Evolutionary conservation across 768 basidiomycete genomes (phyloP), one percentile per base, ranked within the genome.

Genomic region (Lactarius sp.): DNA sequence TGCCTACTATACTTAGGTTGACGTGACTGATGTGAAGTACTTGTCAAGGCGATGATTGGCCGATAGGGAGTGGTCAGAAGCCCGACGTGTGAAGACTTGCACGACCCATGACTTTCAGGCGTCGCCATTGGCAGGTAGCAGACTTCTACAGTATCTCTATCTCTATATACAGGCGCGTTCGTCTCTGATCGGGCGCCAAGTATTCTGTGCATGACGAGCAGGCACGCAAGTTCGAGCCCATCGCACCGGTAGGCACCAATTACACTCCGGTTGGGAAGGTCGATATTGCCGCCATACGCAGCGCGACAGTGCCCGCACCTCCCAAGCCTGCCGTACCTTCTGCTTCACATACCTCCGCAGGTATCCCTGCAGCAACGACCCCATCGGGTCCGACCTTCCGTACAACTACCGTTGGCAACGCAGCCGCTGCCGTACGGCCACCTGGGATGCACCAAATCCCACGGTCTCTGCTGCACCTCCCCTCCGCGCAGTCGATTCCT

Each of bases 231-330:
- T 80, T 79, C 58, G 88, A 92, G 66, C 88, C 90, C 5, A 94
- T 95, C 68, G 82, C 87, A 0, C 90, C 93, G 18, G 88, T 89
- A 4, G 88, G 91, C 10, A 85, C 88, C 1, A 85, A 73, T 68
- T 92, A 92, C 73, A 85, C 78, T 2, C 92, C 91, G 6, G 78
- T 92, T 20, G 27, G 27, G 27, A 27, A 27, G 62, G 81, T 85
- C 3, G 88, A 93, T 69, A 89, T 93, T 20, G 76, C 77, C 60
- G 79, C 83, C 6, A 70, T 88, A 69, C 81, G 80, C 49, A 37
- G 70, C 62, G 20, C 42, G 12, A 41, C 60, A 36, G 60, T 68
- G 10, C 59, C 70, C 39, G 61, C 65, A 0, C 51, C 70, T 22
- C 66, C 69, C 22, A 52, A 56, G 31, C 52, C 62, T 71, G 22